Evolutionary conservation across 257 asterid genomes (phyloP), one percentile per base, ranked within the genome.

Genomic region (Penstemon barbatus): DNA sequence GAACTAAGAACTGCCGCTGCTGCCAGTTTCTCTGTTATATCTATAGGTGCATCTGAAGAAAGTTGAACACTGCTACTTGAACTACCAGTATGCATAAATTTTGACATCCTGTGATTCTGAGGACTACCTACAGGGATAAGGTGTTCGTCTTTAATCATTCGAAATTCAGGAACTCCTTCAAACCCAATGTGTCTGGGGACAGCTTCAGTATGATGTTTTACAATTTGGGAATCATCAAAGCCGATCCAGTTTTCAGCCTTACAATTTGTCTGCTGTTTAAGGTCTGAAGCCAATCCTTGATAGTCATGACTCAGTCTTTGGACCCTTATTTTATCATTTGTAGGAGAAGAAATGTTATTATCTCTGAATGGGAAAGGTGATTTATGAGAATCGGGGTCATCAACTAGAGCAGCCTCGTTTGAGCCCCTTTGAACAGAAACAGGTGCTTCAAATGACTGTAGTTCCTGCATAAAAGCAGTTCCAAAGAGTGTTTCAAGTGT

Each of bases 401-500:
- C 84, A 61, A 70, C 61, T 40, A 59, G 83, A 58, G 77, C 62
- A 78, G 86, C 78, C 6, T 80, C 89, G 55, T 51, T 71, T 39
- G 86, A 73, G 64, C 84, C 89, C 70, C 89, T 81, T 68, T 87
- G 88, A 69, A 81, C 81, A 60, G 98, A 92, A 72, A 92, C 89
- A 38, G 98, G 96, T 59, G 95, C 96, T 53, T 84, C 84, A 65
- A 82, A 89, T 42, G 96, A 89, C 76, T 89, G 84, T 7, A 92
- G 85, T 80, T 89, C 96, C 61, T 76, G 74, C 96, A 92, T 92
- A 71, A 92, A 92, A 81, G 95, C 94, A 86, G 86, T 72, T 71
- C 96, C 96, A 78, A 92, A 92, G 53, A 91, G 96, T 40, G 95
- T 76, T 82, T 91, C 97, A 12, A 91, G 90, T 37, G 97, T 86